phyloP scores from a whole-genome alignment of 2,329 filamentous ascomycete genomes.

The Cladosporium sp. region DNA sequence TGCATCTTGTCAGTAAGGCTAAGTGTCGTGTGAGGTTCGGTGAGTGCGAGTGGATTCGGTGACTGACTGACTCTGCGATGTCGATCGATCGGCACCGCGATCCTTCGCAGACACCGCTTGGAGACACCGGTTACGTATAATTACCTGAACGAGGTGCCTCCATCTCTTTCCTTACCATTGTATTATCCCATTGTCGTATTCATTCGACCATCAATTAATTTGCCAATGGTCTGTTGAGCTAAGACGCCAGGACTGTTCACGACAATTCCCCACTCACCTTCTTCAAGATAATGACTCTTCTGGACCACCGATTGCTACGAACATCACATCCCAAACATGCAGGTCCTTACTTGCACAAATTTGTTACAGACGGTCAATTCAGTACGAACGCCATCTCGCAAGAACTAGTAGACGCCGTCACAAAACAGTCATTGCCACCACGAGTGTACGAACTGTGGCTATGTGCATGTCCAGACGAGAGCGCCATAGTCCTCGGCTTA shows the following conservation, averaged over 20 bases:
- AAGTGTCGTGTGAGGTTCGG: background rate
- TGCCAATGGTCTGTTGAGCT: too few species aligned
- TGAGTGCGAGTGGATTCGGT: background rate
- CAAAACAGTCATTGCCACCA: conserved; percentile 23
- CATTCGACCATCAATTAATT: background rate
- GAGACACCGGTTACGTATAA: background rate
- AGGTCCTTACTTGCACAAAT: conserved; percentile 2
- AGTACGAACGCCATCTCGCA: conserved; percentile 18
- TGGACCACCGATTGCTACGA: conserved; percentile 1
- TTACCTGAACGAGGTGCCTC: background rate
- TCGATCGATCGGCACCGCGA: background rate
- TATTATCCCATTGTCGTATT: too few species aligned
- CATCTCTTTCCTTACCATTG: background rate
- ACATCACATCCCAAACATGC: conserved; percentile 2
- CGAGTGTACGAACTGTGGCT: conserved; percentile 26
- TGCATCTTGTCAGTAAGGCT: background rate
- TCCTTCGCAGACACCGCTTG: conserved; percentile 6
- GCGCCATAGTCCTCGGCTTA: conserved; percentile 21
- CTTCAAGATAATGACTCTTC: background rate
- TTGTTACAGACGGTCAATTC: background rate
- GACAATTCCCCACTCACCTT: background rate
- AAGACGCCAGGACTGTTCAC: background rate
- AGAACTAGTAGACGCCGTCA: conserved; percentile 22
- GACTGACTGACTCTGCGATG: background rate
- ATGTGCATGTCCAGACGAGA: conserved; percentile 21